These are phyloP conservation scores for Hagleromyces aurorensis DNA, from an alignment of 805 yeast species.

Conservation along the genomic window DNA sequence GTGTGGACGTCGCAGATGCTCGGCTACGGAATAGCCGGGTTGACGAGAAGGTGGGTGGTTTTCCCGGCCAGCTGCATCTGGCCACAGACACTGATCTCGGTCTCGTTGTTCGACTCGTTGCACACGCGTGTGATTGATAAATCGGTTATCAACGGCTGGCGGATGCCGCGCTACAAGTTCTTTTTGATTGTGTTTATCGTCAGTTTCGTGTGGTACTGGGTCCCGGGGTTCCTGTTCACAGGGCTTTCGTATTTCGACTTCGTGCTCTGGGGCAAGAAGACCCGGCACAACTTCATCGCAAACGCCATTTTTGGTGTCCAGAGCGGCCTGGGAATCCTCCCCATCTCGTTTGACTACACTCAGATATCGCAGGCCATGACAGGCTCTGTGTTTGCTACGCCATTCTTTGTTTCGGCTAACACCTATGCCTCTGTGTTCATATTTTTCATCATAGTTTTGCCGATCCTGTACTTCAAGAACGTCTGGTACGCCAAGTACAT, in stretches of 20 bases:
- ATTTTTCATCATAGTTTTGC: slow-evolving; percentile 42
- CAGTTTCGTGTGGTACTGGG: slow-evolving; percentile 54
- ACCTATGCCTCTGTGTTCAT: slow-evolving; percentile 41
- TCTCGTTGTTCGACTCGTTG: slow-evolving; percentile 49
- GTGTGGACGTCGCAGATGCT: slow-evolving; percentile 52
- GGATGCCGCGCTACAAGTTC: slow-evolving; percentile 41
- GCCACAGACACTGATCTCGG: slow-evolving; percentile 54
- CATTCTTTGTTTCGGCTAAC: slow-evolving; percentile 34
- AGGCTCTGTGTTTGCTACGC: slow-evolving; percentile 56
- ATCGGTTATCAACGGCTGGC: slow-evolving; percentile 52
- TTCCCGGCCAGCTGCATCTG: slow-evolving; percentile 55
- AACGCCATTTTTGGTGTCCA: slow-evolving; percentile 57
- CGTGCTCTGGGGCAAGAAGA: slow-evolving; percentile 30
- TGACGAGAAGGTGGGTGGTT: slow-evolving; percentile 49
- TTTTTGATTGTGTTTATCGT: slow-evolving; percentile 37
- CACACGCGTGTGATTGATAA: slow-evolving; percentile 33
- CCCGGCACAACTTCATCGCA: slow-evolving; percentile 43
- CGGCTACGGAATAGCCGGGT: slow-evolving; percentile 61
- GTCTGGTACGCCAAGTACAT: slow-evolving; percentile 51
- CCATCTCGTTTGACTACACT: slow-evolving; percentile 52
- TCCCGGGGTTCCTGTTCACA: slow-evolving; percentile 57
- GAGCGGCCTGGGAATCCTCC: slow-evolving; percentile 48
- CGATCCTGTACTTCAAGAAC: slow-evolving; percentile 46
- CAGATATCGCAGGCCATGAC: slow-evolving; percentile 42
- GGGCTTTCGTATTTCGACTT: slow-evolving; percentile 54